Conservation (phyloP, 2,329 filamentous ascomycete species). For the Nemania diffusa region DNA sequence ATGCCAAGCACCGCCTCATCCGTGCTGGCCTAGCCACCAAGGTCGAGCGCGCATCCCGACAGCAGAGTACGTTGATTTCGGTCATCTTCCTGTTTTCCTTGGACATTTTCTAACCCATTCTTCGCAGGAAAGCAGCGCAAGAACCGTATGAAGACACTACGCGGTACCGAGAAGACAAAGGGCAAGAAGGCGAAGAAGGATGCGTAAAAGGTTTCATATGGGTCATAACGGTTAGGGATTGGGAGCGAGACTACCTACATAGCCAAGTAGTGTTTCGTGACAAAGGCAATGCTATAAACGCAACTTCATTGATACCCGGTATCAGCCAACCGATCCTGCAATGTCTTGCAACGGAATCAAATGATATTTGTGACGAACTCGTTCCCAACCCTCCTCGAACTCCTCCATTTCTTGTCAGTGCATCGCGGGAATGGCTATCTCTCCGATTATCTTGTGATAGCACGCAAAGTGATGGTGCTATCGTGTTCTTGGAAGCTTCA, state of each 20-base stretch:
- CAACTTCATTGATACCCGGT: conserved; percentile 38
- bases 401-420: conserved; percentile 1
- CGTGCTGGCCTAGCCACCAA: conserved; percentile 92
- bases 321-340: conserved; percentile 29
- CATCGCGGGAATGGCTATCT: conserved; percentile 11
- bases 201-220: conserved; percentile 44
- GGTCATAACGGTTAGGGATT: conserved; percentile 37
- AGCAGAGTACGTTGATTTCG: conserved; percentile 88
- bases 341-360: conserved; percentile 20
- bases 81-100: conserved; percentile 14
- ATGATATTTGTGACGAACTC: conserved; percentile 30
- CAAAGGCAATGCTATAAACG: conserved; percentile 37
- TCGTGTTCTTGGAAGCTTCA: conserved; percentile 1
- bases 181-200: conserved; percentile 95
- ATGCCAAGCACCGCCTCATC: conserved; percentile 97
- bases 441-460: not conserved
- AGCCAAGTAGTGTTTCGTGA: conserved; percentile 37
- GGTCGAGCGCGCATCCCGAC: conserved; percentile 96
- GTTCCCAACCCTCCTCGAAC: conserved; percentile 16
- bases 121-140: conserved; percentile 94
- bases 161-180: conserved; percentile 98
- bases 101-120: conserved; percentile 26
- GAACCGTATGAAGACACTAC: conserved; percentile 99
- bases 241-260: conserved; percentile 38
- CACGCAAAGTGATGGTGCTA: conserved; percentile 3